Percentiles rank a stretch among this genome's conserved stretches.
phyloP scores from a whole-genome alignment of 345 rosid species.

The Hibiscus syriacus region DNA sequence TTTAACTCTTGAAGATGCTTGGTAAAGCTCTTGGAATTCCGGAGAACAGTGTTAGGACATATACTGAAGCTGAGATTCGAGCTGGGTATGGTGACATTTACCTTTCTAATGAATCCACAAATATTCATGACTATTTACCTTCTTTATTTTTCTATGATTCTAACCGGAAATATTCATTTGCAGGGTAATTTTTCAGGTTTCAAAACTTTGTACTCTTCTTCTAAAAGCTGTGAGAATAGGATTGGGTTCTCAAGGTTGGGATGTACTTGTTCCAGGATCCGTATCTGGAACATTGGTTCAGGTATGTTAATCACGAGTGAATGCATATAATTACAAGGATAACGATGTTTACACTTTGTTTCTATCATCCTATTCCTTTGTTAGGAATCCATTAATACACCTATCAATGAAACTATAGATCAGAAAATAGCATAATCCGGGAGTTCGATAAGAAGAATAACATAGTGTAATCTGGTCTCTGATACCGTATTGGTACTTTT shows the following conservation, averaged over 20 bases:
- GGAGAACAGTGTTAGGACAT: constrained; percentile 73
- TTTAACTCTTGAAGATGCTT: constrained; percentile 45
- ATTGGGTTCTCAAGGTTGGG: constrained; percentile 94
- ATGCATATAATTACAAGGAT: background rate
- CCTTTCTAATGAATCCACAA: constrained; percentile 10
- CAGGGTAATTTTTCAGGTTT: constrained; percentile 89
- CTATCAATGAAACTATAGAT: background rate
- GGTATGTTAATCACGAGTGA: constrained; percentile 29
- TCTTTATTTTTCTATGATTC: constrained; percentile 7
- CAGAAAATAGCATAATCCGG: background rate
- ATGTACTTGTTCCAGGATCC: constrained; percentile 81
- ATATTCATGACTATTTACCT: background rate
- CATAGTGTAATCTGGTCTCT: too few species aligned
- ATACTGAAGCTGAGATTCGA: constrained; percentile 96
- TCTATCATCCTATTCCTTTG: background rate
- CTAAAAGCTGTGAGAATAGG: constrained; percentile 67
- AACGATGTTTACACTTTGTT: background rate
- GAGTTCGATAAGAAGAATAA: too few species aligned
- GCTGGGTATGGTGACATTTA: constrained; percentile 60
- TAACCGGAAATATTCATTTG: constrained; percentile 18
- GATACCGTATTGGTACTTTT: too few species aligned
- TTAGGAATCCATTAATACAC: background rate
- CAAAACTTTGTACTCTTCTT: constrained; percentile 82
- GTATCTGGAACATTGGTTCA: constrained; percentile 70
- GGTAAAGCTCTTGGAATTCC: constrained; percentile 92